phyloP scores from a whole-genome alignment of 257 asterid genomes.

The Cynanchum wilfordii region DNA sequence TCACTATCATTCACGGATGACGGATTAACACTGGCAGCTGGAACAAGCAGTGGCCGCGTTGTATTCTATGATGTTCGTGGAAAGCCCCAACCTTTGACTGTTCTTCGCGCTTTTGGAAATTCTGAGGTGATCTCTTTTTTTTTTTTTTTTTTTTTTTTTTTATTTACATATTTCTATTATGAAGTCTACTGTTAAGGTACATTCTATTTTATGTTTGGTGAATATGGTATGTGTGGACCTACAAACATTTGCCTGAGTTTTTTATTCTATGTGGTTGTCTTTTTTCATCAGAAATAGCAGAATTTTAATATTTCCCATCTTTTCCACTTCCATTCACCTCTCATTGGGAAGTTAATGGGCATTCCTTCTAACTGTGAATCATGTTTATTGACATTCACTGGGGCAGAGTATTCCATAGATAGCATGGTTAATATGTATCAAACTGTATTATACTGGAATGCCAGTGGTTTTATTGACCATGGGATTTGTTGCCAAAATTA shows the following conservation, averaged over 20 bases:
- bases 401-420: background rate
- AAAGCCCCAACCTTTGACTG: conserved; percentile 88
- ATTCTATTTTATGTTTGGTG: conserved; percentile 14
- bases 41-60: conserved; percentile 86
- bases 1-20: conserved; percentile 89
- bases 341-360: background rate
- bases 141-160: background rate
- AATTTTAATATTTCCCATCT: background rate
- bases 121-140: conserved; percentile 52
- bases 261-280: background rate
- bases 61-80: conserved; percentile 92
- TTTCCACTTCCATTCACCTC: background rate
- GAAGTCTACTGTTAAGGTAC: conserved; percentile 18
- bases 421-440: background rate
- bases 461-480: background rate
- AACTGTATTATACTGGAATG: background rate
- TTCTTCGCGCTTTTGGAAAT: conserved; percentile 83
- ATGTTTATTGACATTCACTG: background rate
- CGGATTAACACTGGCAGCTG: conserved; percentile 89
- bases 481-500: background rate
- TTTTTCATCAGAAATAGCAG: background rate
- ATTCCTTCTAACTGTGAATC: background rate
- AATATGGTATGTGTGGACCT: background rate
- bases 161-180: background rate
- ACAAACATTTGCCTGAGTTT: background rate